Base-by-base conservation (phyloP, 1,139 yeast genomes). In the Saccharomyces pastorianus region DNA sequence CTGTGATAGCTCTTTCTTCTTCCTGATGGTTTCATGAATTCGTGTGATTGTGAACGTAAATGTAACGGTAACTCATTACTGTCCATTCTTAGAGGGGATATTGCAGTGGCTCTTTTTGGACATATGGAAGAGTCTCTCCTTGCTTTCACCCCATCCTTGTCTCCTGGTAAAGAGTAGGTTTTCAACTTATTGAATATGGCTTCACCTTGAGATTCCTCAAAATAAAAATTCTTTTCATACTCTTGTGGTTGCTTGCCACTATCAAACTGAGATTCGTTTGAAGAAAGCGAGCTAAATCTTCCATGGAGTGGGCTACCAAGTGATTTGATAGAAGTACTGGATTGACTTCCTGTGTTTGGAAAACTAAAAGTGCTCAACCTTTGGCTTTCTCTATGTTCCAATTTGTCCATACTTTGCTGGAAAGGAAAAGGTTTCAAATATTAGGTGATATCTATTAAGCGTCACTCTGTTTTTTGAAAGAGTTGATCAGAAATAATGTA, bases 141-240 rank as follows among this genome's bases (percentile, higher is more conserved):
- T 11, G 44, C 13, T 20, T 46, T 46, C 4, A 46, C 31, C 13
- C 23, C 31, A 46, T 26, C 48, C 17, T 46, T 26, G 32, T 46
- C 31, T 20, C 31, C 31, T 4, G 50, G 50, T 4, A 48, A 41
- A 23, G 51, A 48, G 48, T 53, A 56, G 3, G 46, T 27, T 25
- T 49, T 53, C 9, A 56, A 29, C 34, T 53, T 38, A 27, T 56
- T 47, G 51, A 56, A 56, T 13, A 56, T 26, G 4, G 51, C 52
- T 41, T 55, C 56, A 44, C 55, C 42, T 44, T 48, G 51, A 6
- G 57, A 55, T 27, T 55, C 58, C 31, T 55, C 55, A 29, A 47
- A 20, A 31, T 55, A 51, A 13, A 55, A 23, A 7, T 20, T 4
- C 27, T 31, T 48, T 31, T 48, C 50, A 6, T 32, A 29, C 26